A percentile compares a stretch with the other conserved stretches of the same genome.
Conservation (phyloP, 2,329 filamentous ascomycete genomes). For the Calcarisporium arbuscula region DNA sequence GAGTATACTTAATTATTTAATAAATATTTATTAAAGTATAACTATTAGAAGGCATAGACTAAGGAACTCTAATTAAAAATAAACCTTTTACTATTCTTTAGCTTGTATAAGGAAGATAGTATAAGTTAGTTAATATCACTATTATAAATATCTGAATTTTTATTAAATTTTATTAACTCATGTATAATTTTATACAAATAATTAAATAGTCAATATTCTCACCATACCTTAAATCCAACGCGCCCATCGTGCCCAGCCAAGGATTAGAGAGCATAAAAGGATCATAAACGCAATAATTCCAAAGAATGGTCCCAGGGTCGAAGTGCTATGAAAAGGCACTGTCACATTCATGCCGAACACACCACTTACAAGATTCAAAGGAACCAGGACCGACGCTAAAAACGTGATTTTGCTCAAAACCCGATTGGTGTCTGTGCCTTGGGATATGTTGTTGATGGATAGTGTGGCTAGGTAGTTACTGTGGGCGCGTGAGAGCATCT, state of each 20-base stretch:
- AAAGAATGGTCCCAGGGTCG: constrained; percentile 49
- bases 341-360: constrained; percentile 83
- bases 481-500: constrained; percentile 90
- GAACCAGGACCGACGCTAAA: constrained; percentile 90
- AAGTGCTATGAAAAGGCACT: constrained; percentile 55
- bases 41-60: background rate
- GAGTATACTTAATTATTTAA: background rate
- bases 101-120: too few species aligned
- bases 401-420: constrained; percentile 93
- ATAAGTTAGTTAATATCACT: too few species aligned
- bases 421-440: constrained; percentile 82
- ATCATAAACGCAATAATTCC: constrained; percentile 47
- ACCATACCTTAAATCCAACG: constrained; percentile 36
- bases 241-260: constrained; percentile 39
- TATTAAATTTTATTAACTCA: background rate
- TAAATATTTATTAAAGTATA: background rate
- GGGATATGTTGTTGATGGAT: constrained; percentile 81
- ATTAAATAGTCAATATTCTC: background rate
- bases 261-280: constrained; percentile 40
- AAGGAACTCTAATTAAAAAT: background rate
- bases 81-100: background rate
- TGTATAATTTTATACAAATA: background rate
- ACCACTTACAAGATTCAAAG: constrained; percentile 85
- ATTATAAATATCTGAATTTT: background rate
- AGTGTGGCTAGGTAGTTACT: constrained; percentile 95